Evolutionary conservation across 1,284 basidiomycete genomes (phyloP), one percentile per base, ranked within the genome.

Genomic region (Inonotus obliquus): DNA sequence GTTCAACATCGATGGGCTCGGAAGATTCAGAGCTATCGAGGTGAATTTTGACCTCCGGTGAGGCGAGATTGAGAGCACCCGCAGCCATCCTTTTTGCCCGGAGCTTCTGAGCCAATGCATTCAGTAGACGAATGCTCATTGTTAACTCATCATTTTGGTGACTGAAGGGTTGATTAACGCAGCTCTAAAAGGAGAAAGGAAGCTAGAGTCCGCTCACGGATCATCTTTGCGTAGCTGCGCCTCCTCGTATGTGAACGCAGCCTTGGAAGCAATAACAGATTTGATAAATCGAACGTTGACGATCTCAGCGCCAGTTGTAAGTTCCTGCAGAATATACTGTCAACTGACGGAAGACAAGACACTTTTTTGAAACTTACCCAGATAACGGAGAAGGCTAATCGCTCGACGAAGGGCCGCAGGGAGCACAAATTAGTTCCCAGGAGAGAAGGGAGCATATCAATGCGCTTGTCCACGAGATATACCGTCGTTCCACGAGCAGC

Each of bases 351-450:
- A 35, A 52, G 27, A 23, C 7, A 38, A 45, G 53, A 58, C 41
- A 60, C 4, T 32, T 4, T 37, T 23, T 62, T 13, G 54, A 61
- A 60, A 74, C 87, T 63, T 69, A 95, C 95, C 97, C 97, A 99
- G 54, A 99, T 92, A 4, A 89, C 92, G 0, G 94, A 96, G 73
- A 99, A 99, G 0, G 97, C 97, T 35, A 99, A 76, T 39, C 97
- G 81, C 76, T 99, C 97, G 2, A 99, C 96, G 69, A 91, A 84
- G 0, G 96, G 95, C 45, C 96, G 80, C 49, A 99, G 79, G 1
- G 95, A 98, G 73, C 97, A 99, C 6, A 99, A 77, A 69, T 99
- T 99, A 1, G 97, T 99, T 1, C 97, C 97, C 9, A 99, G 81
- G 9, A 99, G 79, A 17, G 90, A 81, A 0, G 97, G 97, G 58